Evolutionary conservation across 352 stramenopile species (phyloP), one percentile per base, ranked within the genome.

Genomic region (Globisporangium okanoganense): DNA sequence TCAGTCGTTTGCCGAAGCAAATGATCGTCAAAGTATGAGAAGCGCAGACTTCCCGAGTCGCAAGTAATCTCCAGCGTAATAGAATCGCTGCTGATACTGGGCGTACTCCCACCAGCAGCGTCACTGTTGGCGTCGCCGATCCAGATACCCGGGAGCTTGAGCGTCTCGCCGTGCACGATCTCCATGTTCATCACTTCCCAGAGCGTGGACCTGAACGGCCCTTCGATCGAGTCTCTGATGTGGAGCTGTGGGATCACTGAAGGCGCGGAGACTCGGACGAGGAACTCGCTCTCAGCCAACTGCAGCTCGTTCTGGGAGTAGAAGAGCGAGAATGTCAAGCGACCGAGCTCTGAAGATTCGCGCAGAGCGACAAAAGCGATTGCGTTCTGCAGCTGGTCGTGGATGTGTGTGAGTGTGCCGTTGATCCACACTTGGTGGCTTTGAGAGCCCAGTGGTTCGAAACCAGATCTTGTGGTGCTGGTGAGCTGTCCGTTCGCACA

Each of bases 171-270:
- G 27, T 58, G 40, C 12, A 60, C 52, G 18, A 64, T 16, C n/a
- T 61, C 41, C 18, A 69, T 55, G 14, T 27, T 43, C 6, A 56
- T 9, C 4, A 48, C 45, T 43, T 73, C 40, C 69, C 69, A 76
- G 29, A 59, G 44, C n/a, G 58, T 22, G 1, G 66, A 49, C 4
- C 43, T 57, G 22, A 76, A 62, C 8, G 66, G 69, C 58, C 66
- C 69, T 73, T 76, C 69, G 13, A 69, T 49, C 1, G 63, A 69
- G 31, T 64, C 48, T n/a, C 51, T 52, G 24, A 67, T 58, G 54
- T 67, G 61, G 6, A 67, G 25, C 55, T 55, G 56, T 8, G 54
- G 61, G 27, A 58, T 50, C 61, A 53, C 27, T 16, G 45, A 54
- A 1, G 61, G 54, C 5, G 24, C n/a, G 5, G 9, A 24, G 8